Evolutionary conservation across 208 protist species (phyloP), one percentile per base, ranked within the genome.

Genomic region (Herpetomonas muscarum): DNA sequence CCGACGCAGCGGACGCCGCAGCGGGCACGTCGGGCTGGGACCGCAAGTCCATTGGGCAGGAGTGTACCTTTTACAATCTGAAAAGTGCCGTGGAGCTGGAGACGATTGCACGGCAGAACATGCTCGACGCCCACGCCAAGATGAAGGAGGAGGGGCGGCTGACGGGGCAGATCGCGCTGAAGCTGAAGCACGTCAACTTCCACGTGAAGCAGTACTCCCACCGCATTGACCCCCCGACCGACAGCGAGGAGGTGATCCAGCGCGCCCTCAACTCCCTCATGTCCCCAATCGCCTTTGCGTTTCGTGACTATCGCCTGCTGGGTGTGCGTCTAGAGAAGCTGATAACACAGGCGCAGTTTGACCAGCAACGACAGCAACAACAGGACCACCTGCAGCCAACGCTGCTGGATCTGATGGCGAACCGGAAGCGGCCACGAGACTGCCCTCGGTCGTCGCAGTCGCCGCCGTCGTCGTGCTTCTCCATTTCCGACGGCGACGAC

Each of bases 31-130:
- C 6, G 15, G 24, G 31, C 46, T 15, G 31, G 25, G 15, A 29
- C 28, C 67, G 84, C 19, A 90, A 90, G 69, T 92, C 87, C 1
- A 63, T 94, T 39, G 77, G 87, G 0, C 69, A 83, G 12, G 87
- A 94, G 58, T 60, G 57, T 19, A 92, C 87, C 32, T 91, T 94
- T 36, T 61, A 28, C 2, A 60, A 63, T 7, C 66, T 92, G 3
- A 57, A 54, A 45, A 73, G 28, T 30, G 55, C 49, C 9, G 29
- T 30, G 19, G 84, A 86, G 45, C 52, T 94, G 48, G 54, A 81
- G 53, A 30, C 42, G 25, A 62, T 94, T 13, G 75, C 78, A 3
- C 39, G 67, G 10, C 47, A 64, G 15, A 76, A 76, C 44, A 51
- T 94, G 4, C 36, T 55, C 10, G 22, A 55, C 19, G 56, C 64